Evolutionary conservation across 1,139 yeast genomes (phyloP).

Genomic region (Casaregolazyma lundiana): DNA sequence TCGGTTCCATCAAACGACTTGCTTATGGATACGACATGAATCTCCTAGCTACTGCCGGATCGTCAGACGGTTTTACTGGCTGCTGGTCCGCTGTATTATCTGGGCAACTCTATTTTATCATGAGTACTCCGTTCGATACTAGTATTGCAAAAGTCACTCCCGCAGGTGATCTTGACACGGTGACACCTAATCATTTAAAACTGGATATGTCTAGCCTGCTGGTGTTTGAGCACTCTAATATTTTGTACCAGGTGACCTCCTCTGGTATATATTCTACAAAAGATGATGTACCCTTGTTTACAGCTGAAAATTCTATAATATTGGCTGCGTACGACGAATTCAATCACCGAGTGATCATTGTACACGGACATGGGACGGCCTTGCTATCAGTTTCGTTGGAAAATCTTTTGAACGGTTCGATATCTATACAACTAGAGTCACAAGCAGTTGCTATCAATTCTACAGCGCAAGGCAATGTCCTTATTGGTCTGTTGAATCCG

Average conservation of each 20-base stretch:
- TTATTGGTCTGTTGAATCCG: neutral
- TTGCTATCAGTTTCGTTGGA: neutral
- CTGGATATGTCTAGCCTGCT: slow-evolving; percentile 4
- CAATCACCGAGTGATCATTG: neutral
- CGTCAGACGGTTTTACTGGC: neutral
- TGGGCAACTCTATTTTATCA: slow-evolving; percentile 1
- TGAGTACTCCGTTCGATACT: neutral
- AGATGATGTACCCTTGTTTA: neutral
- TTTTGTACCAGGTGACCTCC: slow-evolving; percentile 4
- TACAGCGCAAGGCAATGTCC: neutral
- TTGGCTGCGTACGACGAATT: neutral
- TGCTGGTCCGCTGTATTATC: slow-evolving; percentile 4
- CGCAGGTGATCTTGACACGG: slow-evolving; percentile 3
- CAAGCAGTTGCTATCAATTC: neutral
- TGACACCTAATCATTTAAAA: neutral
- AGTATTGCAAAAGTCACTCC: neutral
- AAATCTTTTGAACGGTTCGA: too few relatives aligned
- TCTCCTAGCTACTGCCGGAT: neutral
- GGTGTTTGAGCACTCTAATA: slow-evolving; percentile 1
- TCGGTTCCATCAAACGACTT: slow-evolving; percentile 5
- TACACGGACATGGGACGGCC: neutral
- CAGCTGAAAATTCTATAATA: neutral
- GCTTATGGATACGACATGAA: slow-evolving; percentile 5
- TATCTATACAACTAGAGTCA: neutral
- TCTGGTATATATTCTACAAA: slow-evolving; percentile 1